Conservation (phyloP, 129 eudicot species). For the Lonicera japonica region DNA sequence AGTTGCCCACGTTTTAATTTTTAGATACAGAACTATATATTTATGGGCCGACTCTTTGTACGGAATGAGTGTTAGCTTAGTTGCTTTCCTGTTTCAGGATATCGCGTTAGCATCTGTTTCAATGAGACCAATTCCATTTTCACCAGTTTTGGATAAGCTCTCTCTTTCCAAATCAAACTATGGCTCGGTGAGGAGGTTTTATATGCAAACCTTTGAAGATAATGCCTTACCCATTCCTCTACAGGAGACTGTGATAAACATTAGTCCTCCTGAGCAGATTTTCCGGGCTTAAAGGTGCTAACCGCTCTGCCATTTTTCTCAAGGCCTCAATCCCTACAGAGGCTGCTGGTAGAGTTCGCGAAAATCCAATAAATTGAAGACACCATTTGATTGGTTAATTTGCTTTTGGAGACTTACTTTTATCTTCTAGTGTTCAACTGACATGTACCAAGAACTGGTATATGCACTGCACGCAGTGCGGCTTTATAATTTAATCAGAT, state of each 20-base stretch:
- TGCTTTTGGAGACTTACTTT: no score
- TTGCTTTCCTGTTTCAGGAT: constrained; percentile 43
- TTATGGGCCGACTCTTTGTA: no score
- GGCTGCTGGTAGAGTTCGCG: constrained; percentile 71
- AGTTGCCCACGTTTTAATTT: no score
- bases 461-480: constrained; percentile 3
- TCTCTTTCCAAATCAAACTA: constrained; percentile 61
- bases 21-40: no score
- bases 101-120: constrained; percentile 90
- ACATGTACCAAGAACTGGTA: constrained; percentile 2
- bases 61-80: no score
- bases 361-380: constrained; percentile 30
- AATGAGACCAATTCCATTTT: constrained; percentile 89
- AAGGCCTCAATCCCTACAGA: constrained; percentile 86
- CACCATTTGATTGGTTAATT: no score
- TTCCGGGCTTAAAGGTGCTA: constrained; percentile 81
- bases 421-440: neutral
- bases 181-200: constrained; percentile 82
- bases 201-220: constrained; percentile 77
- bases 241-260: constrained; percentile 62
- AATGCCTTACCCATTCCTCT: constrained; percentile 60
- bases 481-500: neutral
- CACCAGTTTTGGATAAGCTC: constrained; percentile 84
- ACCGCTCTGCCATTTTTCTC: constrained; percentile 99
- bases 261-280: constrained; percentile 72